Percentiles rank a stretch among this genome's conserved stretches.
phyloP scores from a whole-genome alignment of 1,284 basidiomycete genomes.

The Entoloma clypeatum region DNA sequence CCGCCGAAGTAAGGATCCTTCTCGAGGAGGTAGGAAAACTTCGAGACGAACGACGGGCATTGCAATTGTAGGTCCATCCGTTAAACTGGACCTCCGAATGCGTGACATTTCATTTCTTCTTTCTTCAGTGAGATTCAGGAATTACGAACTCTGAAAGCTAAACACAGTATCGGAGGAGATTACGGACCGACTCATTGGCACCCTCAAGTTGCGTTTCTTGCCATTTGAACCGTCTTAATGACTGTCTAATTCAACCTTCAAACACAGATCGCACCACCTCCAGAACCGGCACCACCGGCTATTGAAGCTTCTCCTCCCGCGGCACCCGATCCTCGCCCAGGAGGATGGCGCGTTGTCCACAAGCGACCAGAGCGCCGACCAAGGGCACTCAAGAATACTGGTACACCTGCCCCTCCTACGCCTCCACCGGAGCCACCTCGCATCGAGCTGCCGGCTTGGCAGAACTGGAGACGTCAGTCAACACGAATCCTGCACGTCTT shows the following conservation, averaged over 20 bases:
- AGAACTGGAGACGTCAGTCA: slow-evolving; percentile 15
- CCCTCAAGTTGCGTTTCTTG: slow-evolving; percentile 6
- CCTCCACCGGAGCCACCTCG: slow-evolving; percentile 11
- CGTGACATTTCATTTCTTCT: too few relatives aligned
- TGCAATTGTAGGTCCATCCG: slow-evolving; percentile 57
- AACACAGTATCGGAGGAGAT: slow-evolving; percentile 14
- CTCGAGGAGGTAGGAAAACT: slow-evolving; percentile 72
- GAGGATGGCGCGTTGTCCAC: slow-evolving; percentile 14
- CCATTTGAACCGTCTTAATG: neutral
- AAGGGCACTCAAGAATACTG: slow-evolving; percentile 1
- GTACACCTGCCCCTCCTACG: neutral
- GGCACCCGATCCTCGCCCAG: slow-evolving; percentile 3
- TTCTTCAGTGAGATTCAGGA: slow-evolving; percentile 11
- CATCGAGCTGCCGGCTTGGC: slow-evolving; percentile 10
- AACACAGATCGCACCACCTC: neutral
- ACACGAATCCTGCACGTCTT: too few relatives aligned
- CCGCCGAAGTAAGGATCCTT: slow-evolving; percentile 73
- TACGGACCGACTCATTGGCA: slow-evolving; percentile 12
- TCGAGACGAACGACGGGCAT: slow-evolving; percentile 61
- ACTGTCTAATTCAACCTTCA: neutral
- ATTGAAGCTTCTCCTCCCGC: too few relatives aligned
- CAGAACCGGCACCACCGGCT: slow-evolving; percentile 3
- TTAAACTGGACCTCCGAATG: neutral
- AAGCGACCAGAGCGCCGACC: slow-evolving; percentile 7
- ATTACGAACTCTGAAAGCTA: slow-evolving; percentile 13